Evolutionary conservation across 2,329 filamentous ascomycete genomes (phyloP).

Genomic region (Neopestalotiopsis sp.): DNA sequence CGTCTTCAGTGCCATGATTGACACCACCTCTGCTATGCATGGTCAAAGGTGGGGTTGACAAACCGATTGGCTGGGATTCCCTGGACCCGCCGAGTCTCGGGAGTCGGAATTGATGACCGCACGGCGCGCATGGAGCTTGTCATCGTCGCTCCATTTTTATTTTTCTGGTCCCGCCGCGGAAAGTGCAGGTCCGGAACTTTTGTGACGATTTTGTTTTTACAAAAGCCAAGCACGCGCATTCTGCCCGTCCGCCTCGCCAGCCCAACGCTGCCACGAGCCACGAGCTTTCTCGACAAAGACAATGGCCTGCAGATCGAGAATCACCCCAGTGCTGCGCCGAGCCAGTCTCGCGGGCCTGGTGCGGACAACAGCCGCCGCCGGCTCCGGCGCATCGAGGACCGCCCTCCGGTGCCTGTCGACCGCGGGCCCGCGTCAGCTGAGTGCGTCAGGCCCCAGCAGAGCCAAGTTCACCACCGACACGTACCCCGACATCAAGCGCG

Average conservation of each 20-base stretch:
- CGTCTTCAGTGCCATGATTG: not conserved
- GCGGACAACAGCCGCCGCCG: constrained; percentile 21
- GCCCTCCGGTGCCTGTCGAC: constrained; percentile 33
- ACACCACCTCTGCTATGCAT: not conserved
- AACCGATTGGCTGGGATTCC: not conserved
- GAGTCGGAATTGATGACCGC: not conserved
- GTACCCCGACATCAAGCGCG: constrained; percentile 82
- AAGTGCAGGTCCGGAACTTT: not conserved
- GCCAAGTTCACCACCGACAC: constrained; percentile 84
- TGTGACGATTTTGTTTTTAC: not conserved
- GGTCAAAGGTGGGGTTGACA: not conserved
- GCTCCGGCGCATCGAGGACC: constrained; percentile 1
- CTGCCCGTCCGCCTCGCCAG: too few relatives aligned
- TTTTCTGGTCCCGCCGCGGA: not conserved
- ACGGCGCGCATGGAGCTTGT: not conserved
- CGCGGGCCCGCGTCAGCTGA: constrained; percentile 33
- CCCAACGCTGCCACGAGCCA: not conserved
- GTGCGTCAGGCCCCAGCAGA: constrained; percentile 29
- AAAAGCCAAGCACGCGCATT: not conserved
- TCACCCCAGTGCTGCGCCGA: constrained; percentile 34
- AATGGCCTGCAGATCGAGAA: constrained; percentile 37
- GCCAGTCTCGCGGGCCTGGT: constrained; percentile 28
- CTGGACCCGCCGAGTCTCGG: not conserved
- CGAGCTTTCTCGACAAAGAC: not conserved
- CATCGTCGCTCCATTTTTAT: not conserved